Evolutionary conservation across 2,329 filamentous ascomycete species (phyloP).

Genomic region (Chalaropsis thielavioides): DNA sequence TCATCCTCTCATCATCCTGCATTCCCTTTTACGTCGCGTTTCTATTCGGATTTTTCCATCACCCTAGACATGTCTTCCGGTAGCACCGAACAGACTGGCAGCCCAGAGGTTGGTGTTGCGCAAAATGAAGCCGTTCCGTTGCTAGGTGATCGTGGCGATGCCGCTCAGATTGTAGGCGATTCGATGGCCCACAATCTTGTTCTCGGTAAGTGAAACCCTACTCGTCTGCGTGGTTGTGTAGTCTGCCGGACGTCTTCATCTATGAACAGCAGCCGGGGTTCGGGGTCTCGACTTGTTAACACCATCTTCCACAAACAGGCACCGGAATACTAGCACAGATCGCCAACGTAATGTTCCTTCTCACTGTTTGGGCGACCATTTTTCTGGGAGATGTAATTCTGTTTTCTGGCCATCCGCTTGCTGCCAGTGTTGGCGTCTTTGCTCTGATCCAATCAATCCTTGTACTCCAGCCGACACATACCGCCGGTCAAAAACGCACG

Average conservation of each 20-base stretch:
- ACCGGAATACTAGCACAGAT: slow-evolving; percentile 69
- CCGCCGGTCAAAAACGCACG: slow-evolving; percentile 53
- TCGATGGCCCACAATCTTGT: slow-evolving; percentile 57
- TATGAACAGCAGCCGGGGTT: no score
- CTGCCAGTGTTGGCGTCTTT: slow-evolving; percentile 52
- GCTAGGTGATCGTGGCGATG: slow-evolving; percentile 50
- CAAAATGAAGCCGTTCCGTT: slow-evolving; percentile 30
- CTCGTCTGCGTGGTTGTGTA: no score
- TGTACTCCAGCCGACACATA: slow-evolving; percentile 75
- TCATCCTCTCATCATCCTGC: not conserved
- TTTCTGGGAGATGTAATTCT: slow-evolving; percentile 57
- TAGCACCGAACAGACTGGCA: not conserved
- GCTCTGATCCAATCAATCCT: slow-evolving; percentile 67
- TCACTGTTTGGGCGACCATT: slow-evolving; percentile 64
- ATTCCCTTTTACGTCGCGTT: no score
- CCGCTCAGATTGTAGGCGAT: slow-evolving; percentile 49
- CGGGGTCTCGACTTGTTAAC: not conserved
- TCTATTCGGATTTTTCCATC: no score
- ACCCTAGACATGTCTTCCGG: not conserved
- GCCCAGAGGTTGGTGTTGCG: slow-evolving; percentile 19
- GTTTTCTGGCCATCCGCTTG: slow-evolving; percentile 78
- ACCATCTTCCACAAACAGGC: slow-evolving; percentile 34
- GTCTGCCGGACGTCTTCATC: no score
- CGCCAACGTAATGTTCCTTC: slow-evolving; percentile 59
- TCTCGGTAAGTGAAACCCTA: slow-evolving; percentile 42